Base-by-base conservation (phyloP, 2,329 filamentous ascomycete species). In the Monilinia vaccinii-corymbosi region DNA sequence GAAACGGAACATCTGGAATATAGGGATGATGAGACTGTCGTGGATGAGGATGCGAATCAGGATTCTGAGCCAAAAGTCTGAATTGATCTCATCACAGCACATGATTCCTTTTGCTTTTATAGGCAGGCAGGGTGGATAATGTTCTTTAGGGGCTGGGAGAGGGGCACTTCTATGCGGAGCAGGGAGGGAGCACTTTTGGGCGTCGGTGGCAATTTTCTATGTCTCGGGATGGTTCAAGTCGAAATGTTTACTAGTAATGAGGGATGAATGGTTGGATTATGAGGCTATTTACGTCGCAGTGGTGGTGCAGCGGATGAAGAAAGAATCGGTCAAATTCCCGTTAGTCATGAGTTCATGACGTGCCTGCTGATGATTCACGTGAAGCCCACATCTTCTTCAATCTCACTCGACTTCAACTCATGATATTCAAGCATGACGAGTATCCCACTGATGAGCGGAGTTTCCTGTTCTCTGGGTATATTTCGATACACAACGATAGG, bases 1-100 rank as follows among this genome's bases (percentile, higher is more conserved):
- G 51, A 16, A 18, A 44, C 2, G 8, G 51, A 55, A 23, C 45
- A 23, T 16, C 32, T 23, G 40, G 51, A 55, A 55, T 45, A 44
- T 44, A 23, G 25, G 3, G 51, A 55, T 55, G 51, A 55, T 18
- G 51, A 44, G 51, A 55, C 51, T n/a, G 13, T 55, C 45, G 51
- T 55, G 14, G 51, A n/a, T 28, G 51, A 55, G 31, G 51, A 55
- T 32, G 44, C 34, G 23, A 45, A 44, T 9, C n/a, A 28, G 9
- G n/a, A 34, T 23, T 14, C 9, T 21, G 38, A 55, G 38, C n/a
- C 8, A 21, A 42, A 45, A 18, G 23, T 31, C n/a, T 55, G 28
- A 44, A 55, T 44, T 44, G 38, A 34, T 28, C 38, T 32, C 34
- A 7, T 4, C 14, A 25, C n/a, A 14, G 3, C 11, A 18, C n/a